Evolutionary conservation across 495 filamentous ascomycete genomes (phyloP).

Genomic region (Podospora pseudopauciseta): DNA sequence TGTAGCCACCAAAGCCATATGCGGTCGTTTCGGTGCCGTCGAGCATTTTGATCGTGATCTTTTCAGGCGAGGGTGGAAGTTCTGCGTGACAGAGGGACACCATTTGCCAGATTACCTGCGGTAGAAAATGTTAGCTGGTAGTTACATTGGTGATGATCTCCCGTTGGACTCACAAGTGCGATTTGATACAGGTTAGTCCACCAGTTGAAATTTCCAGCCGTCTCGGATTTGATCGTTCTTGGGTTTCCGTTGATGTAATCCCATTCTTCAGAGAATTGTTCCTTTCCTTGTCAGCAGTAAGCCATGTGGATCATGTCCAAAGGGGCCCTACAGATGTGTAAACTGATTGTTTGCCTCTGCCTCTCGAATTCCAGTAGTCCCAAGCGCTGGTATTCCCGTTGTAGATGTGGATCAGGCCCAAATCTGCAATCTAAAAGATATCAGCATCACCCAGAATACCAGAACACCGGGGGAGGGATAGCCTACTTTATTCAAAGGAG

Average conservation of each 20-base stretch:
- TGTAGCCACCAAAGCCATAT: conserved; percentile 8
- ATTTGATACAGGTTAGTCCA: conserved; percentile 19
- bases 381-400: not conserved
- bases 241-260: conserved; percentile 13
- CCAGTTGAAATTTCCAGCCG: conserved; percentile 17
- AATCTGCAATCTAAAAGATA: conserved; percentile 9
- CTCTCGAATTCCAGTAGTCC: not conserved
- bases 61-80: not conserved
- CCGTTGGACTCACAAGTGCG: not conserved
- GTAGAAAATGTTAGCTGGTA: too few relatives aligned
- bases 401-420: conserved; percentile 8
- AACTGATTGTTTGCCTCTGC: conserved; percentile 1
- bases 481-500: conserved; percentile 5
- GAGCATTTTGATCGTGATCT: not conserved
- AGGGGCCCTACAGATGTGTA: not conserved
- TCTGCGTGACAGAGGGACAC: conserved; percentile 10
- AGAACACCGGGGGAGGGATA: not conserved
- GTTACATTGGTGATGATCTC: not conserved
- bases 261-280: conserved; percentile 22
- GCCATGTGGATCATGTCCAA: not conserved
- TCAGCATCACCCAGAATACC: not conserved
- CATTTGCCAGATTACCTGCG: conserved; percentile 8
- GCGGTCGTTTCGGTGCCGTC: conserved; percentile 4
- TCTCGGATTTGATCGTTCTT: not conserved
- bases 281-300: not conserved